Evolutionary conservation across 2,329 filamentous ascomycete species (phyloP).

Genomic region (Epichloe aotearoae): DNA sequence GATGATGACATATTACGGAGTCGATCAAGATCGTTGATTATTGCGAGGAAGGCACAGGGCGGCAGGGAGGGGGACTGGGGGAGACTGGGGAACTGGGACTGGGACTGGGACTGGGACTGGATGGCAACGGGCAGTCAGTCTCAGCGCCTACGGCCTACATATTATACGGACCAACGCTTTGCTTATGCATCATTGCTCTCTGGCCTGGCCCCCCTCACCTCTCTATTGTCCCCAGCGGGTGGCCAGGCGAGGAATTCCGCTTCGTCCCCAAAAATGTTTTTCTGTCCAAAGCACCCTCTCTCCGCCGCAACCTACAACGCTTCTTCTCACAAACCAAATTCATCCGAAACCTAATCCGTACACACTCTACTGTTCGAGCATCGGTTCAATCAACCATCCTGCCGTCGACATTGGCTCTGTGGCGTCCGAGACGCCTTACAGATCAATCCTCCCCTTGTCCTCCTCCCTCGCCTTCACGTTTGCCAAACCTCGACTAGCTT

Average conservation of each 20-base stretch:
- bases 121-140: too few species aligned
- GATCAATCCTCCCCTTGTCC: neutral
- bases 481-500: neutral
- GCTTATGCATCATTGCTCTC: too few species aligned
- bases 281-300: neutral
- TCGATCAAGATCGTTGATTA: too few species aligned
- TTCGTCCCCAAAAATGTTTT: neutral
- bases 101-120: too few species aligned
- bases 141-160: too few species aligned
- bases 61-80: too few species aligned
- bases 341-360: neutral
- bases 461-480: neutral
- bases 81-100: too few species aligned
- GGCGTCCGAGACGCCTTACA: neutral
- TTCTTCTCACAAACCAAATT: neutral
- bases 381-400: neutral
- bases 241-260: neutral
- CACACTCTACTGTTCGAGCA: neutral
- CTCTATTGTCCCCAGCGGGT: too few species aligned
- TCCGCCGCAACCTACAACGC: conserved; percentile 1
- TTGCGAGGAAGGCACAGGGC: too few species aligned
- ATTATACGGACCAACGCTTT: too few species aligned
- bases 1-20: too few species aligned
- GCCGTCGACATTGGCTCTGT: neutral
- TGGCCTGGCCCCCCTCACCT: neutral